Conservation (phyloP, 2,329 filamentous ascomycete species). For the Botrytis fabae region DNA sequence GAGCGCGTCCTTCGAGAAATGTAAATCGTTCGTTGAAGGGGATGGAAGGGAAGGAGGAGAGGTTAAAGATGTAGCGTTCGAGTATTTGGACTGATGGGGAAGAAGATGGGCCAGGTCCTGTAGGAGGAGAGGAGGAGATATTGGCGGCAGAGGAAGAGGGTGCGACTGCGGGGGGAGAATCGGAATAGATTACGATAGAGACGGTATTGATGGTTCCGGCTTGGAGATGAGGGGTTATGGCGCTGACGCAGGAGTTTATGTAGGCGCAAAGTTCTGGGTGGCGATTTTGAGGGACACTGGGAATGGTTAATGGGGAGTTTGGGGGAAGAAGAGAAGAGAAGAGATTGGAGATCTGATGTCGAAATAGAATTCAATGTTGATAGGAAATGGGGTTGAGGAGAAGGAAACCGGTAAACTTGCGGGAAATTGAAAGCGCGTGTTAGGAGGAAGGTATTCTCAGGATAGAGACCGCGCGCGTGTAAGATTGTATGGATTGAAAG, state of each 20-base stretch:
- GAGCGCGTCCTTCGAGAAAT: slow-evolving; percentile 38
- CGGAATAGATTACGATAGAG: slow-evolving; percentile 42
- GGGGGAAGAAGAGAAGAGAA: background rate
- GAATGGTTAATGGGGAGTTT: background rate
- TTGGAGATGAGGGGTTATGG: slow-evolving; percentile 14
- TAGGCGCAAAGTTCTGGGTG: slow-evolving; percentile 65
- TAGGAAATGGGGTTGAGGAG: background rate
- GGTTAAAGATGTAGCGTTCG: slow-evolving; percentile 47
- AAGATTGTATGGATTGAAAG: slow-evolving; percentile 71
- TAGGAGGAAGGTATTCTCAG: slow-evolving; percentile 63
- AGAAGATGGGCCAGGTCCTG: slow-evolving; percentile 40
- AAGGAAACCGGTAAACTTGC: background rate
- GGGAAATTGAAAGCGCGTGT: slow-evolving; percentile 69
- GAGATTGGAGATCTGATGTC: background rate
- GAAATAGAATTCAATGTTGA: background rate
- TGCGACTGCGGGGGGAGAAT: background rate
- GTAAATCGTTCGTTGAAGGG: slow-evolving; percentile 41
- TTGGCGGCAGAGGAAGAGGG: background rate
- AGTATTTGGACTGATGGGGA: slow-evolving; percentile 35
- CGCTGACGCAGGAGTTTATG: slow-evolving; percentile 5
- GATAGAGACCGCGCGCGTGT: slow-evolving; percentile 67
- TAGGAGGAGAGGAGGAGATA: slow-evolving; percentile 18
- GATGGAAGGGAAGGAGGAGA: slow-evolving; percentile 44
- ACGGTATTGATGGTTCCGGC: slow-evolving; percentile 25
- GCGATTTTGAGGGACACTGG: slow-evolving; percentile 62